Evolutionary conservation across 116 monocot genomes (phyloP).

Genomic region (Trichopus zeylanicus): DNA sequence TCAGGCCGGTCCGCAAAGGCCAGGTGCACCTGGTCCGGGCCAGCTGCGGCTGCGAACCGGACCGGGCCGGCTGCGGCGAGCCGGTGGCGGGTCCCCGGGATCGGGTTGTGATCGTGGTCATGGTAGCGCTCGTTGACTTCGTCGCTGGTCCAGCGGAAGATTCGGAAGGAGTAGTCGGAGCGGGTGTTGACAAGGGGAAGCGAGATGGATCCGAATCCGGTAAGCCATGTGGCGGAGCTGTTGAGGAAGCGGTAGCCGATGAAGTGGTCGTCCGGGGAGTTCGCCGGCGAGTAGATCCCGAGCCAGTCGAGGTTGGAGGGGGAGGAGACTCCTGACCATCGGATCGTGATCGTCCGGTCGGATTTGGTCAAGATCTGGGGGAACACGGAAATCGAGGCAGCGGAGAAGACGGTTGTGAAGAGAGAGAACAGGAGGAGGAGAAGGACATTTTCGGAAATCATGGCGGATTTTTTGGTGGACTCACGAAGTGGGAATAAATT

Average conservation of each 20-base stretch:
- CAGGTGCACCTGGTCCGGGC: slow-evolving; percentile 83
- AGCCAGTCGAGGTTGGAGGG: slow-evolving; percentile 81
- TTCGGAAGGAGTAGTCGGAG: slow-evolving; percentile 58
- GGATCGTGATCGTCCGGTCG: slow-evolving; percentile 38
- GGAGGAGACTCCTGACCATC: slow-evolving; percentile 57
- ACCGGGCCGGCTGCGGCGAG: slow-evolving; percentile 51
- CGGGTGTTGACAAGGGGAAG: slow-evolving; percentile 81
- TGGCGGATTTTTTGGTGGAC: neutral
- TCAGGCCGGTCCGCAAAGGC: slow-evolving; percentile 62
- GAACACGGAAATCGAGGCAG: slow-evolving; percentile 43
- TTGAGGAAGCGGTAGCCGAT: slow-evolving; percentile 87
- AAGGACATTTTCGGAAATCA: too few species aligned
- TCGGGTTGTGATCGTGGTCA: slow-evolving; percentile 82
- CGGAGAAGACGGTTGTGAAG: slow-evolving; percentile 1
- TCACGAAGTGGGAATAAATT: too few species aligned
- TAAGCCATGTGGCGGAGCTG: slow-evolving; percentile 35
- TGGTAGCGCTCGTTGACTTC: slow-evolving; percentile 44
- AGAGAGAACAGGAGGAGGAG: slow-evolving; percentile 5
- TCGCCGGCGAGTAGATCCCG: slow-evolving; percentile 83
- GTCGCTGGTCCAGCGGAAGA: slow-evolving; percentile 62
- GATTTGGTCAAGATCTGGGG: slow-evolving; percentile 47
- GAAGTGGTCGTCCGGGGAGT: slow-evolving; percentile 54
- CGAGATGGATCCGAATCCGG: slow-evolving; percentile 49
- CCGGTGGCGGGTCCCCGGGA: slow-evolving; percentile 51
- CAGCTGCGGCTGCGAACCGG: slow-evolving; percentile 24